Base-by-base conservation (phyloP, 352 stramenopile genomes). In the Phytophthora agathidicida region DNA sequence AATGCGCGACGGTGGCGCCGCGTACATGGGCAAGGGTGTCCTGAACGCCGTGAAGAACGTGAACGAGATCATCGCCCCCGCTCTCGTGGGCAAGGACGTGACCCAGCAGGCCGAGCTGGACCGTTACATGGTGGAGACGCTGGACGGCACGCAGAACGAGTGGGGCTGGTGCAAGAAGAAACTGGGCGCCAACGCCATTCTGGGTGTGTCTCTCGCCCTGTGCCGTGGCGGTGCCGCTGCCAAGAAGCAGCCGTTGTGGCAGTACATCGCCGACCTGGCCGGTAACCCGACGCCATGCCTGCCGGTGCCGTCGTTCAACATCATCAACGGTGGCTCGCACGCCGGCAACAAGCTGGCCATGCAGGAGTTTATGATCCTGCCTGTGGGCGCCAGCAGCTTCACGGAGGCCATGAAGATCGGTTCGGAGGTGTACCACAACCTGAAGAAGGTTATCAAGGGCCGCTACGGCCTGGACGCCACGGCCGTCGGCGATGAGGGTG, bases 281-380 rank as follows among this genome's bases (percentile, higher is more conserved):
- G 97, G 97, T 77, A 99, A 99, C 83, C 89, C 78, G 33, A 89
- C 88, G 26, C 89, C 90, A 60, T 89, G 78, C 68, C 86, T 99
- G 59, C 97, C 97, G 13, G 96, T 99, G 67, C 97, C 97, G 36
- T 98, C 94, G 70, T 99, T 99, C 88, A 99, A 99, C 83, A 98
- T 99, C 36, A 99, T 99, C 80, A 99, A 99, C 82, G 98, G 98
- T 70, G 98, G 97, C 68, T 94, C 80, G 55, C 97, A 99, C 74
- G 97, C 97, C 38, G 98, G 96, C 65, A 99, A 99, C 91, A 98
- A 98, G 77, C 83, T 99, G 48, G 97, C 97, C 24, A 99, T 99
- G 85, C 97, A 99, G 80, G 97, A 99, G 86, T 99, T 99, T 79
- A 98, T 99, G 84, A 98, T 99, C 63, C 87, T 98, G 30, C 97